Evolutionary conservation across 2,329 filamentous ascomycete genomes (phyloP).

Genomic region (Aspergillus eucalypticola): DNA sequence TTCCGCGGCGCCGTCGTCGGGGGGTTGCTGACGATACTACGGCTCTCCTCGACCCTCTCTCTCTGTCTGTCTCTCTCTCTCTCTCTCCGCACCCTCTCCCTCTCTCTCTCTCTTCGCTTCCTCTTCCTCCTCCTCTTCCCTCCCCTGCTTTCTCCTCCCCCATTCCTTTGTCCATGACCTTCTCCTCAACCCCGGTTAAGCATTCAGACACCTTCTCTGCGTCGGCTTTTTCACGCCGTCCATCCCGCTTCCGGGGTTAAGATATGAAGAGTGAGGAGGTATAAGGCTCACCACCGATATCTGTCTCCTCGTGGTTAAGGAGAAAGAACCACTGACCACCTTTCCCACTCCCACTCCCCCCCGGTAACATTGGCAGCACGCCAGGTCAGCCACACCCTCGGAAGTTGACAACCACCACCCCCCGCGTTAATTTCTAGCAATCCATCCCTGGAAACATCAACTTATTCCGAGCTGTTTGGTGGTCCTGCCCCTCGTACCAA

Average conservation of each 20-base stretch:
- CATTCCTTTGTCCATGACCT: background rate
- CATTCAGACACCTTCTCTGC: background rate
- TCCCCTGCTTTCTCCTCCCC: background rate
- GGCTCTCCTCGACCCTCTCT: slow-evolving; percentile 12
- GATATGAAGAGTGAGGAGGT: slow-evolving; percentile 2
- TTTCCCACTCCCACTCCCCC: background rate
- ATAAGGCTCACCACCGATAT: background rate
- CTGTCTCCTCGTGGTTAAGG: slow-evolving; percentile 11
- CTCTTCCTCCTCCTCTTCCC: slow-evolving; percentile 1
- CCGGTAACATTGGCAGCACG: background rate
- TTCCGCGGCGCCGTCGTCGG: slow-evolving; percentile 19
- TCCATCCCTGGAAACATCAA: background rate
- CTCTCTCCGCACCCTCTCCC: background rate
- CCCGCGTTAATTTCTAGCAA: slow-evolving; percentile 6
- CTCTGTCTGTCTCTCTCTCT: slow-evolving; percentile 9
- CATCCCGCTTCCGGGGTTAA: background rate
- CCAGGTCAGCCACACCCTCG: slow-evolving; percentile 9
- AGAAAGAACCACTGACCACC: background rate
- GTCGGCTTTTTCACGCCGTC: background rate
- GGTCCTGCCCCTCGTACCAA: background rate
- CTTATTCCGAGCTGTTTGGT: background rate
- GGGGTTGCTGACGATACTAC: slow-evolving; percentile 8
- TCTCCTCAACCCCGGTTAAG: background rate
- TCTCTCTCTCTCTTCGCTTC: slow-evolving; percentile 3
- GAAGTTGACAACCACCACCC: background rate